Base-by-base conservation (phyloP, 495 filamentous ascomycete genomes). In the Aspergillus coremiiformis region DNA sequence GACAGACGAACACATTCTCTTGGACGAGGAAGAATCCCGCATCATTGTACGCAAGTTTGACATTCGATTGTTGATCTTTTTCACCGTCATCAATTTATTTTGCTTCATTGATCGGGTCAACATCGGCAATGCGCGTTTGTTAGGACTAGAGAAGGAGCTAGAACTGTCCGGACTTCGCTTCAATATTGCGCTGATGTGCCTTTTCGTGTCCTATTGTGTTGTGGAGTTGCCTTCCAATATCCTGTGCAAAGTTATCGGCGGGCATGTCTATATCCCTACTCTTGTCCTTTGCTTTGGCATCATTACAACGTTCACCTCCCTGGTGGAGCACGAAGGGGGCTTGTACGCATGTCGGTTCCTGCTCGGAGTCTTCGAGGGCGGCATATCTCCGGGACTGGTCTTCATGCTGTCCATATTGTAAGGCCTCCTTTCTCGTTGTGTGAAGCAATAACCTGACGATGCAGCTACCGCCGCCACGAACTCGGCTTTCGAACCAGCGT, bases 111-210 rank as follows among this genome's bases (percentile, higher is more conserved):
- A 71, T 47, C 49, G 80, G 17, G 76, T 78, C 60, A 84, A 84
- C 55, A 81, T 84, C 47, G 79, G 80, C 52, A 84, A 86, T 66
- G 82, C 83, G 8, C 66, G 71, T 23, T 77, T 85, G 44, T 74
- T 81, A 53, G 82, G 82, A 8, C 65, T 86, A 21, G 71, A 76
- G n/a, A 63, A 70, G 12, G 83, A 85, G 33, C 69, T 85, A 11
- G 51, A 73, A n/a, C 74, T 86, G 62, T 56, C 57, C 11, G 78
- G 76, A 9, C 69, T 77, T 49, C 67, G 78, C 60, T 83, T 74
- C 32, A 85, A 84, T 52, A 69, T 84, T 45, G 80, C 82, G 11
- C 69, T 85, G 1, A 76, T 80, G 41, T 71, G 84, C 12, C 84
- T 84, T 63, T 87, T 85, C 62, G 72, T 82, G 1, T 80, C 79